A percentile compares a stretch with the other conserved stretches of the same genome.
Evolutionary conservation across 1,284 basidiomycete genomes (phyloP).

Genomic region (Moniliella sp.): DNA sequence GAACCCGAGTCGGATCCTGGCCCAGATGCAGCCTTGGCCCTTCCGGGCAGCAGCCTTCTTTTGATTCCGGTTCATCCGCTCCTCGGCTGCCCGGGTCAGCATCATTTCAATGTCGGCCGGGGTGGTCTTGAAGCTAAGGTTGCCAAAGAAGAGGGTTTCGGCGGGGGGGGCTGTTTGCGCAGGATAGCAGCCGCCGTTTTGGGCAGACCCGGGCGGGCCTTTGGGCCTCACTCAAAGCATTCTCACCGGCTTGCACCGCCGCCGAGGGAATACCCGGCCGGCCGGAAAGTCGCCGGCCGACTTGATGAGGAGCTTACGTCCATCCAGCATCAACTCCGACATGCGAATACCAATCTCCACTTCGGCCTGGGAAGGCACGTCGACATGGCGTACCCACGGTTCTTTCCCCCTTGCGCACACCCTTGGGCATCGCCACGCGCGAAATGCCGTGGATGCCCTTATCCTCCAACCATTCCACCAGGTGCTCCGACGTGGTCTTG

Average conservation of each 20-base stretch:
- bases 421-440: slow-evolving; percentile 40
- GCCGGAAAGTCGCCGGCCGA: slow-evolving; percentile 42
- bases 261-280: slow-evolving; percentile 22
- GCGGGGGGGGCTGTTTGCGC: too few relatives aligned
- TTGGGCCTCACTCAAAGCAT: slow-evolving; percentile 1
- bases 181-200: neutral
- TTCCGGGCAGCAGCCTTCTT: neutral
- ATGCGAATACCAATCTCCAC: slow-evolving; percentile 54
- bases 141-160: slow-evolving; percentile 67
- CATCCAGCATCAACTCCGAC: slow-evolving; percentile 61
- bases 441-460: slow-evolving; percentile 34
- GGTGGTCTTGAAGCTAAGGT: slow-evolving; percentile 64
- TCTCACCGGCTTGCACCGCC: slow-evolving; percentile 5
- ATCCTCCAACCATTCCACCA: slow-evolving; percentile 18
- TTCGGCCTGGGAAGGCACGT: slow-evolving; percentile 58
- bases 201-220: neutral
- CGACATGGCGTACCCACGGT: slow-evolving; percentile 49
- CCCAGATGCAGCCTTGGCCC: slow-evolving; percentile 3
- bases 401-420: slow-evolving; percentile 35
- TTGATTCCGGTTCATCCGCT: slow-evolving; percentile 3
- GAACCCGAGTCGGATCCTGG: neutral
- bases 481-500: slow-evolving; percentile 12
- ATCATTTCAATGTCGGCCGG: slow-evolving; percentile 41
- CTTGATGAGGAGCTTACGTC: slow-evolving; percentile 79
- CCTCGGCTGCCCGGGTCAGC: slow-evolving; percentile 1